Conservation (phyloP, 495 filamentous ascomycete species). For the Xylaria palmicola region DNA sequence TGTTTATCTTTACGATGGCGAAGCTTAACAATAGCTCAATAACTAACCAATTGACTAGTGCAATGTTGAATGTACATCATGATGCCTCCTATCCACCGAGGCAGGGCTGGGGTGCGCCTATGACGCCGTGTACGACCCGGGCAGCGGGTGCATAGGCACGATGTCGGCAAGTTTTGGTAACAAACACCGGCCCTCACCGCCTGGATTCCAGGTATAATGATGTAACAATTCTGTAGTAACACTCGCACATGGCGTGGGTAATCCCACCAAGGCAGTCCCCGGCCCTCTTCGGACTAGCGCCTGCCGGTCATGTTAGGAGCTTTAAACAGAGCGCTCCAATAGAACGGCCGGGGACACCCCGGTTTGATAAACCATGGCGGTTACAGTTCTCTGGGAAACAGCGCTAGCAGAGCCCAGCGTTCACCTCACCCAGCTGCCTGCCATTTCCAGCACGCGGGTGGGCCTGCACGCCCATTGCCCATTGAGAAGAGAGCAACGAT, state of each 20-base stretch:
- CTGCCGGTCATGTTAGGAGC: not conserved
- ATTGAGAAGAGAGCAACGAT: conserved; percentile 1
- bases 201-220: not conserved
- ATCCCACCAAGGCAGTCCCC: not conserved
- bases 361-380: not conserved
- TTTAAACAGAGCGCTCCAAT: not conserved
- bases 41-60: too few relatives aligned
- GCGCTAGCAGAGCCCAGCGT: conserved; percentile 1
- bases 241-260: conserved; percentile 2
- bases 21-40: too few relatives aligned
- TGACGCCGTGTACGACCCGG: too few relatives aligned
- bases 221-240: not conserved
- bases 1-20: too few relatives aligned
- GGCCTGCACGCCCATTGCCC: not conserved
- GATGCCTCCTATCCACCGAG: too few relatives aligned
- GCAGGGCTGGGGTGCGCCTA: too few relatives aligned
- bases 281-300: not conserved
- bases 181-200: conserved; percentile 6
- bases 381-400: conserved; percentile 9
- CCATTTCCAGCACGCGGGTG: conserved; percentile 3
- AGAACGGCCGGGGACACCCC: not conserved
- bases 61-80: too few relatives aligned
- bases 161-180: not conserved
- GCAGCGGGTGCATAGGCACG: too few relatives aligned
- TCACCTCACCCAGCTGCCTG: conserved; percentile 5